These are phyloP conservation scores for Plenodomus biglobosus DNA, from an alignment of 2,329 filamentous ascomycete species.

Conservation along the genomic window DNA sequence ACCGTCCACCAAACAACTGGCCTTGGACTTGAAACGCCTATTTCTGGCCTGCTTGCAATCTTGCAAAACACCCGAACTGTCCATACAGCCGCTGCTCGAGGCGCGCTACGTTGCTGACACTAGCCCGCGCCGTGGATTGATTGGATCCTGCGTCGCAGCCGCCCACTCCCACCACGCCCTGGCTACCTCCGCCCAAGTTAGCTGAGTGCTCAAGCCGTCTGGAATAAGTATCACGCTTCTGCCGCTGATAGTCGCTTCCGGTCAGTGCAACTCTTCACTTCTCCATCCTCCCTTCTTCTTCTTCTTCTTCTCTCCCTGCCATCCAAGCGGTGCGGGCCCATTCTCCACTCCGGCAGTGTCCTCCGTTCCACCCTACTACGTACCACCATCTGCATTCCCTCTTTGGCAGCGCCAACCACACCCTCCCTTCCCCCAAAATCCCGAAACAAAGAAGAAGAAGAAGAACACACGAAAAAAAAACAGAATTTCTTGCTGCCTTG, in stretches of 20 bases:
- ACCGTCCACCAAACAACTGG: conserved; percentile 29
- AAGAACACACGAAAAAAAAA: conserved; percentile 15
- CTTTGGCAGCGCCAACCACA: conserved; percentile 35
- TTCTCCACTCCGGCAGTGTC: conserved; percentile 32
- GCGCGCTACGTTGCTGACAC: conserved; percentile 33
- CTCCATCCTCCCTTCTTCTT: conserved; percentile 23
- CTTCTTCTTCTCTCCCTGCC: conserved; percentile 24
- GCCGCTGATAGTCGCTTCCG: conserved; percentile 29
- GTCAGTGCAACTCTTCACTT: conserved; percentile 36
- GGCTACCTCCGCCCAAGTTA: conserved; percentile 20
- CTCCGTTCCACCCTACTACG: conserved; percentile 15
- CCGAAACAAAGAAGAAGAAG: too few relatives aligned
- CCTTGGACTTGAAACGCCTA: conserved; percentile 42
- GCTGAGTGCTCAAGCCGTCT: conserved; percentile 20
- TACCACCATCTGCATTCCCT: conserved; percentile 20
- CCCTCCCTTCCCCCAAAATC: conserved; percentile 24
- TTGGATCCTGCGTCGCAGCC: conserved; percentile 33
- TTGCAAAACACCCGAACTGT: conserved; percentile 29
- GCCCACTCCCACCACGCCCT: conserved; percentile 29
- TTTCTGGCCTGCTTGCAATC: conserved; percentile 33
- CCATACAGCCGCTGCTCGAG: conserved; percentile 39
- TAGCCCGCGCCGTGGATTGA: conserved; percentile 19
- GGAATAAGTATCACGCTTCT: conserved; percentile 38
- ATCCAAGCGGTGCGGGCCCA: conserved; percentile 34
- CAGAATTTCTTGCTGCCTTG: conserved; percentile 35